Evolutionary conservation across 371 early-diverging fungal species (phyloP), one percentile per base, ranked within the genome.

Genomic region (Chytridiales sp.): DNA sequence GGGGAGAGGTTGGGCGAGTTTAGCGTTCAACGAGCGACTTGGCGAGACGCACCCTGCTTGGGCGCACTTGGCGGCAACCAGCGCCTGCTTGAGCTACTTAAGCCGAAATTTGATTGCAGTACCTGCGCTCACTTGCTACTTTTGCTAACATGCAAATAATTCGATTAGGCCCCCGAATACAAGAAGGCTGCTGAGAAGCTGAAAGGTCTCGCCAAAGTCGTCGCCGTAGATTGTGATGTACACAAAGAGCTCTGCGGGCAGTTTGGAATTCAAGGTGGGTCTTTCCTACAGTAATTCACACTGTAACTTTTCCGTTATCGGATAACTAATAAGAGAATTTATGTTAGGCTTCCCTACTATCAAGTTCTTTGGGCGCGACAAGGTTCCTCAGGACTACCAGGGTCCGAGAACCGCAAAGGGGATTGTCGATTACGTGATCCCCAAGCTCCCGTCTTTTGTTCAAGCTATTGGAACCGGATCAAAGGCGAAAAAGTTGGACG

Each of bases 331-430:
- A n/a, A n/a, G n/a, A n/a, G n/a, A n/a, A n/a, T 13, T 8, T 8
- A 4, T 29, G 11, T 2, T 52, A 83, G 95, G 97, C 9, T 96
- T 93, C 76, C 97, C 97, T 3, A 95, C 95, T n/a, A 81, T 96
- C 62, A 96, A 95, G 69, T 71, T 89, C 1, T 95, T 95, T 64
- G 79, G 78, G 3, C 63, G 44, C 2, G 84, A 84, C 58, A 76
- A 79, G 59, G 70, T 68, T 49, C 65, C 56, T 67, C 74, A 30
- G 84, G 95, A 94, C 64, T 96, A 93, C 78, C 81, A 87, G 47
- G 94, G 94, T 34, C 84, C 80, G 43, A 78, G 96, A 30, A 85
- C 85, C 30, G 88, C 92, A 3, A 84, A 84, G 59, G 80, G 84
- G 0, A 85, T 95, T 47, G 86, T 86, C 1, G 85, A 88, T 41